phyloP scores from a whole-genome alignment of 2,329 filamentous ascomycete species.

The Clarireedia hainanense region DNA sequence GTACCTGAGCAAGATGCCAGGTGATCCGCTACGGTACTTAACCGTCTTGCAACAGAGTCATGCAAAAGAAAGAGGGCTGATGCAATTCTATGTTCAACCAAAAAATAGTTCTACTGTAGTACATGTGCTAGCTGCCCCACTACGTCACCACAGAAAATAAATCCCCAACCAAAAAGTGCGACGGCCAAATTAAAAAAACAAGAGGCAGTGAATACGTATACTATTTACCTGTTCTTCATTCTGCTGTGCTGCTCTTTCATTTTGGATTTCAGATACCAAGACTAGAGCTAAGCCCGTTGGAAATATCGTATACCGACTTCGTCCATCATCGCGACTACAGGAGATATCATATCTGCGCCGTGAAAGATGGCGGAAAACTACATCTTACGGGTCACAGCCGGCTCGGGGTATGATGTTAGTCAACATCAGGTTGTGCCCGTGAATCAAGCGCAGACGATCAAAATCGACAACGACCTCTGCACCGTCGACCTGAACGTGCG shows the following conservation, averaged over 20 bases:
- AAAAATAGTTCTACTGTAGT: neutral
- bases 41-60: too few species aligned
- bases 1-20: too few species aligned
- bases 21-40: too few species aligned
- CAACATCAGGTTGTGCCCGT: conserved; percentile 69
- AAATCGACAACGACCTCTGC: conserved; percentile 55
- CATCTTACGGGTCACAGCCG: conserved; percentile 73
- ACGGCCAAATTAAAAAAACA: neutral
- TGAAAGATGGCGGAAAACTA: conserved; percentile 59
- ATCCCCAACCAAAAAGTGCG: neutral
- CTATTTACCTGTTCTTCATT: too few species aligned
- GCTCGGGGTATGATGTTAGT: conserved; percentile 63
- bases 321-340: too few species aligned
- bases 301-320: too few species aligned
- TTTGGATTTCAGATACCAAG: neutral
- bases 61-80: too few species aligned
- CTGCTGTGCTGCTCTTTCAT: neutral
- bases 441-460: conserved; percentile 57
- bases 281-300: too few species aligned
- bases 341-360: too few species aligned
- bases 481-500: conserved; percentile 66
- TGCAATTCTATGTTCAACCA: neutral
- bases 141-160: conserved; percentile 6
- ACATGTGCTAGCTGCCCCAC: conserved; percentile 4
- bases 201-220: neutral